Base-by-base conservation (phyloP, 129 eudicot species). In the Escallonia herrerae region DNA sequence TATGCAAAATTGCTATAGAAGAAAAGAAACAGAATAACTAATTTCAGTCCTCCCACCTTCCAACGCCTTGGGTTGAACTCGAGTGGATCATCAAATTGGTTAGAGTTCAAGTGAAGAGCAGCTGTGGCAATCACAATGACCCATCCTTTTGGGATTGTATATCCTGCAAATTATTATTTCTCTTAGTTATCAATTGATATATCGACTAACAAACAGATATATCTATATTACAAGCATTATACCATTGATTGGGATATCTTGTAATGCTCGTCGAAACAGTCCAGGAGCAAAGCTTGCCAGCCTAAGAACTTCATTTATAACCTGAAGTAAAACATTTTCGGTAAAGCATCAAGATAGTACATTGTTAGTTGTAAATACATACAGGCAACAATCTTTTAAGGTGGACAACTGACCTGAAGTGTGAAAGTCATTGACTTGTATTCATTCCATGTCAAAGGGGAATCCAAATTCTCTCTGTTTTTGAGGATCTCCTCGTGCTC, bases 101-200 rank as follows among this genome's bases (percentile, higher is more conserved):
- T 43, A 0, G 80, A 43, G 58, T 80, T 72, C 52, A 80, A 66
- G 58, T 86, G 89, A 60, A 76, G 72, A 42, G 76, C 82, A 38
- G 84, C 64, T 0, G 82, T 71, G 7, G 76, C 82, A 44, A 83
- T 39, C 86, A 86, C 54, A 11, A 86, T 83, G 1, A 63, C 81
- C 95, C 95, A 86, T 10, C 95, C 95, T 55, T 60, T 48, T 6
- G 95, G 95, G 8, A 86, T 83, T 59, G 84, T 80, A 40, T 74
- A 86, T 37, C 89, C 95, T 86, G 58, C 52, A 76, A 65, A 61
- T 5, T 5, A 5, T 56, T 15, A n/a, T 43, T 38, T 65, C 41
- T 40, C 5, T 63, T 5, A 8, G 39, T 40, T 65, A 6, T 48
- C 14, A 37, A 50, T 14, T 63, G 40, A 10, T 61, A 1, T 9